These are phyloP conservation scores for Ganoderma boninense DNA, from an alignment of 1,284 basidiomycete genomes.

Conservation along the genomic window DNA sequence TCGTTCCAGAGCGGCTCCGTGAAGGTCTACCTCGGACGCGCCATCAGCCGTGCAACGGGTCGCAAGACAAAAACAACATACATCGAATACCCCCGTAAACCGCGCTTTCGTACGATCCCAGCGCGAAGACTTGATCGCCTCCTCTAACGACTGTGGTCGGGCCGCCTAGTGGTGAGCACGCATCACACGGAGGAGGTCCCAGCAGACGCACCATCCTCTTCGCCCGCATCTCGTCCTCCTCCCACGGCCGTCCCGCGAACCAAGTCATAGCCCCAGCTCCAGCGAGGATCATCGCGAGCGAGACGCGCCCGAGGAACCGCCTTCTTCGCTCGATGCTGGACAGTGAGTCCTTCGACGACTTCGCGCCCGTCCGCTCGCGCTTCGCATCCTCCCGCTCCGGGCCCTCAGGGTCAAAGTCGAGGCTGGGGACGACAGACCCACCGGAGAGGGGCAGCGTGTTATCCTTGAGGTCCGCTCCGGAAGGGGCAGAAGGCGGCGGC, in stretches of 20 bases:
- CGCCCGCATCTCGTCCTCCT: conserved; percentile 45
- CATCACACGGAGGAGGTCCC: background rate
- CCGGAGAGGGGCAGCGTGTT: conserved; percentile 20
- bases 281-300: conserved; percentile 53
- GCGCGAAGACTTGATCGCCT: conserved; percentile 60
- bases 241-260: conserved; percentile 45
- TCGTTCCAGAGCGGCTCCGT: conserved; percentile 94
- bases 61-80: conserved; percentile 44
- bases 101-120: conserved; percentile 69
- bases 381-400: conserved; percentile 29
- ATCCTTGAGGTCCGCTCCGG: conserved; percentile 15
- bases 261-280: conserved; percentile 55
- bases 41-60: conserved; percentile 1
- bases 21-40: conserved; percentile 67
- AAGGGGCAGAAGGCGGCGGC: conserved; percentile 23
- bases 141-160: conserved; percentile 55
- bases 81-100: conserved; percentile 70
- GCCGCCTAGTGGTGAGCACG: conserved; percentile 11
- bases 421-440: conserved; percentile 38
- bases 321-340: conserved; percentile 79
- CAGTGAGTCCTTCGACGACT: conserved; percentile 73
- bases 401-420: conserved; percentile 41
- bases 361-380: conserved; percentile 66
- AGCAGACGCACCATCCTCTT: conserved; percentile 51
- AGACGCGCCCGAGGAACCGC: conserved; percentile 59